These are phyloP conservation scores for Xylariales sp. DNA, from an alignment of 2,329 filamentous ascomycete species.

Conservation along the genomic window DNA sequence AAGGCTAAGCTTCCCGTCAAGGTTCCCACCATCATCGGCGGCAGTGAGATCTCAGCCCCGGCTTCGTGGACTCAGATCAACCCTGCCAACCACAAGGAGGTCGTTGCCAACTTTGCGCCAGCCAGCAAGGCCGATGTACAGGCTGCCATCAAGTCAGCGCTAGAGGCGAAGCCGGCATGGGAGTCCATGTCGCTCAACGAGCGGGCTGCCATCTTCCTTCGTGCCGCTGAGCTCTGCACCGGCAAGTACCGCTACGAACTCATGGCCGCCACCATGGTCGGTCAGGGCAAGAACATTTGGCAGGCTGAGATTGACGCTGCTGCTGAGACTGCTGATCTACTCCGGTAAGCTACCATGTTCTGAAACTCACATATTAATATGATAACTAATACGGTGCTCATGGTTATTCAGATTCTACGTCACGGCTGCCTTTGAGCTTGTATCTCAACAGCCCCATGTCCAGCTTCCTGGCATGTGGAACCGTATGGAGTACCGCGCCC, in stretches of 20 bases:
- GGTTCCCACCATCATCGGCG: conserved; percentile 79
- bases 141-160: conserved; percentile 75
- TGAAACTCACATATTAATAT: conserved; percentile 73
- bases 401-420: no score
- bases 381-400: background rate
- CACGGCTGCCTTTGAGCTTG: background rate
- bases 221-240: conserved; percentile 85
- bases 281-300: conserved; percentile 98
- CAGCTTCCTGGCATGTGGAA: conserved; percentile 11
- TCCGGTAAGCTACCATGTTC: conserved; percentile 87
- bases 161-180: conserved; percentile 84
- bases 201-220: conserved; percentile 88
- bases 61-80: no score
- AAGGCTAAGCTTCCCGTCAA: conserved; percentile 67
- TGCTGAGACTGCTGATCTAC: conserved; percentile 86
- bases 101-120: no score
- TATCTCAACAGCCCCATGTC: background rate
- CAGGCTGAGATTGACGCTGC: conserved; percentile 95
- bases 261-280: conserved; percentile 93
- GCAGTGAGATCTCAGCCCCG: conserved; percentile 69
- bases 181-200: conserved; percentile 84
- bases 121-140: conserved; percentile 73
- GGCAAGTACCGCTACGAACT: conserved; percentile 95
- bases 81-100: no score
- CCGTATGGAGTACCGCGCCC: conserved; percentile 28